A percentile compares a stretch with the other conserved stretches of the same genome.
Evolutionary conservation across 129 eudicot species (phyloP).

Genomic region (Ambrosia artemisiifolia): DNA sequence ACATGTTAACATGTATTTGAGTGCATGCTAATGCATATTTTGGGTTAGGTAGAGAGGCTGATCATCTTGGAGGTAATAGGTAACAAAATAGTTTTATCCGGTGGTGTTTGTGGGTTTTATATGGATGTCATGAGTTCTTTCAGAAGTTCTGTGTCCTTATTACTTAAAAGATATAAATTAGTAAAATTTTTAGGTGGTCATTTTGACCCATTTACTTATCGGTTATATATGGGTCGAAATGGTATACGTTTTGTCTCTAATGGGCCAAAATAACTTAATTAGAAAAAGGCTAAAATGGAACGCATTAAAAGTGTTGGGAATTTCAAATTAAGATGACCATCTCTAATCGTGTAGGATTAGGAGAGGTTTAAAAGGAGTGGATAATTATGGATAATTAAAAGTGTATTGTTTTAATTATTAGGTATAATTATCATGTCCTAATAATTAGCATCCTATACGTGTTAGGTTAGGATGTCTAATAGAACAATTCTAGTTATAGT

Average conservation of each 20-base stretch:
- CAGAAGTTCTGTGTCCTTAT: not conserved
- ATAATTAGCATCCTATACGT: too few relatives aligned
- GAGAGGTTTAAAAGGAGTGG: too few relatives aligned
- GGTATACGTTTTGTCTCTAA: not conserved
- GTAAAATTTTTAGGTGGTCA: not conserved
- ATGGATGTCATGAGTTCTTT: not conserved
- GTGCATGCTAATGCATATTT: not conserved
- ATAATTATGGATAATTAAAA: too few relatives aligned
- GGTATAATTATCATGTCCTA: too few relatives aligned
- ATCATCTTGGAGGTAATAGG: not conserved
- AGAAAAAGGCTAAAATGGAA: not conserved
- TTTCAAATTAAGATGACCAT: too few relatives aligned
- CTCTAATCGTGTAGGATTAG: too few relatives aligned
- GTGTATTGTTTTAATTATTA: too few relatives aligned
- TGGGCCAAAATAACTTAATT: not conserved
- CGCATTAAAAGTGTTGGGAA: not conserved
- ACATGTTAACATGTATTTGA: not conserved
- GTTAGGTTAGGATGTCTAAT: too few relatives aligned
- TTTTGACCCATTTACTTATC: not conserved
- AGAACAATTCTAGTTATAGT: too few relatives aligned
- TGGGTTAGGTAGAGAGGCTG: not conserved
- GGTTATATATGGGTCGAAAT: not conserved
- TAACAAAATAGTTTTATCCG: not conserved
- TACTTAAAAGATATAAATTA: not conserved
- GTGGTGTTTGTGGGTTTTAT: slow-evolving; percentile 3